These are phyloP conservation scores for Cephaloascus fragrans DNA, from an alignment of 805 yeast species.

Conservation along the genomic window DNA sequence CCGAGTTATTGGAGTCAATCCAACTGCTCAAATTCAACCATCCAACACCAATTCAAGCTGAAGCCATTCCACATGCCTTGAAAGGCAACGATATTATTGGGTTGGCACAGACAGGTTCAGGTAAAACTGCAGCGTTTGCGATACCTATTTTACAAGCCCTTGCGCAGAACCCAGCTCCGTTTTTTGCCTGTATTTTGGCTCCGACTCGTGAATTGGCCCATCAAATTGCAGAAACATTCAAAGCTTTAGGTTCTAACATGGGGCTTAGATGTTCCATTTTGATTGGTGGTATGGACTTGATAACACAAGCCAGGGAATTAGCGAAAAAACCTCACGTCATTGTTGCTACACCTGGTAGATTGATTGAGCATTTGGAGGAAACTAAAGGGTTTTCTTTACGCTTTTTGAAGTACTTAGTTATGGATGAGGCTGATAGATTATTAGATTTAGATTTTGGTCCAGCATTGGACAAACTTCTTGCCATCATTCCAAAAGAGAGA, in stretches of 20 bases:
- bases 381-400: slow-evolving; percentile 84
- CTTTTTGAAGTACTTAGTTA: slow-evolving; percentile 70
- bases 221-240: slow-evolving; percentile 90
- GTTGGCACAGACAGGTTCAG: slow-evolving; percentile 95
- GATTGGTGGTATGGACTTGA: slow-evolving; percentile 98
- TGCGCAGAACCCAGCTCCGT: slow-evolving; percentile 83
- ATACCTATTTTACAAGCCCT: slow-evolving; percentile 86
- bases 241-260: slow-evolving; percentile 85
- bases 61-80: slow-evolving; percentile 84
- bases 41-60: slow-evolving; percentile 92
- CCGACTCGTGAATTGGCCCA: slow-evolving; percentile 83
- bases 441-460: slow-evolving; percentile 97
- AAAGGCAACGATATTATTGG: slow-evolving; percentile 92
- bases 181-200: slow-evolving; percentile 80
- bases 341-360: slow-evolving; percentile 92
- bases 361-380: slow-evolving; percentile 87
- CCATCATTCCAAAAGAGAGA: slow-evolving; percentile 74
- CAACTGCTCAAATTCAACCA: slow-evolving; percentile 60
- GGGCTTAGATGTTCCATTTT: slow-evolving; percentile 84
- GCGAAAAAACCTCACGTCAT: slow-evolving; percentile 91
- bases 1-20: slow-evolving; percentile 75
- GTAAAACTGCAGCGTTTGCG: slow-evolving; percentile 98
- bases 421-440: slow-evolving; percentile 96
- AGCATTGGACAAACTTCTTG: slow-evolving; percentile 76
- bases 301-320: slow-evolving; percentile 92